Evolutionary conservation across 345 rosid species (phyloP), one percentile per base, ranked within the genome.

Genomic region (Diplotaxis tenuifolia): DNA sequence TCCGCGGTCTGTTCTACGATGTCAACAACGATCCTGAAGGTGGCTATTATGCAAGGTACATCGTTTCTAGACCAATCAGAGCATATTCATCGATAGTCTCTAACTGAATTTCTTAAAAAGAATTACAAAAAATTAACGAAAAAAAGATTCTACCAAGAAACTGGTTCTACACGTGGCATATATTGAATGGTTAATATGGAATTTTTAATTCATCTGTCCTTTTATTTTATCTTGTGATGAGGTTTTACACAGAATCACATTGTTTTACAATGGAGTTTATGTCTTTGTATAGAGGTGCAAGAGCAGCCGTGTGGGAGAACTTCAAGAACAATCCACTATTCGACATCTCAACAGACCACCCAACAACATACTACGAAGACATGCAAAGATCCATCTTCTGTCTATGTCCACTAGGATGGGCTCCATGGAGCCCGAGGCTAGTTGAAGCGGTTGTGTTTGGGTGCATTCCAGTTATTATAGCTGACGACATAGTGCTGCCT

Each of bases 401-500:
- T 72, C 70, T 95, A 79, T 95, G 99, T 75, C 96, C 97, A 2
- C 85, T 95, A 20, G 97, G 99, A 0, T 95, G 99, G 99, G 97
- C 99, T 0, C 99, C 99, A 1, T 95, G 99, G 99, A 95, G 99
- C 70, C 97, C 99, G 0, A 85, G 97, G 79, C 79, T 95, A 16
- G 99, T 95, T 1, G 99, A 95, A 85, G 99, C 99, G 3, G 99
- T 95, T 62, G 99, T 95, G 31, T 95, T 95, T 42, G 99, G 99
- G 1, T 95, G 99, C 85, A 92, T 95, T 61, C 98, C 99, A 7
- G 89, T 95, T 52, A 95, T 95, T 75, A 88, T 95, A 80, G 99
- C 97, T 3, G 99, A 95, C 50, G 96, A 95, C 65, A 94, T 94
- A 16, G 96, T 94, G 53, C 70, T 91, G 23, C 98, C 97, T 10